Conservation (phyloP, 2,329 filamentous ascomycete species). For the Hymenoscyphus occultus region DNA sequence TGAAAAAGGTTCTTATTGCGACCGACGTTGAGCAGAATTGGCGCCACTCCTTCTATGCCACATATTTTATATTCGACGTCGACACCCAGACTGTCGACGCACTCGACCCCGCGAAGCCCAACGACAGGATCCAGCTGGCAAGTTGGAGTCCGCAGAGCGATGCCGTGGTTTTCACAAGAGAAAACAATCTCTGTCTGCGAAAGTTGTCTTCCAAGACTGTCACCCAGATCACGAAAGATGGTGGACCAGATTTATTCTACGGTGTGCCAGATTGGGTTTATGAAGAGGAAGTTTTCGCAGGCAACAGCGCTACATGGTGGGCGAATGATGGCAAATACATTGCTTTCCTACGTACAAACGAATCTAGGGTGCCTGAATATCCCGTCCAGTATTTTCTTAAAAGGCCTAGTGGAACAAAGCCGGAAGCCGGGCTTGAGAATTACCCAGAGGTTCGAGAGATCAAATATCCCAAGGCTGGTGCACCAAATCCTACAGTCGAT, state of each 20-base stretch:
- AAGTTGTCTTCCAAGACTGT: conserved; percentile 47
- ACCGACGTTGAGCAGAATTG: conserved; percentile 74
- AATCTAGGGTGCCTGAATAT: conserved; percentile 86
- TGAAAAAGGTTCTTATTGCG: conserved; percentile 82
- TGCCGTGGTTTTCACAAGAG: conserved; percentile 80
- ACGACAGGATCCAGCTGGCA: conserved; percentile 74
- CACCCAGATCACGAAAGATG: conserved; percentile 75
- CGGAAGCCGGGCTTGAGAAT: conserved; percentile 70
- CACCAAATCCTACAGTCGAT: conserved; percentile 87
- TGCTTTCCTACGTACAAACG: conserved; percentile 90
- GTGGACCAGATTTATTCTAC: conserved; percentile 86
- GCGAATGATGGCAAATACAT: conserved; percentile 84
- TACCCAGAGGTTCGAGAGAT: conserved; percentile 90
- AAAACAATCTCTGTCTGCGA: conserved; percentile 88
- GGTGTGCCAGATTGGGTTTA: conserved; percentile 98
- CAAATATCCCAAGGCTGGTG: conserved; percentile 96
- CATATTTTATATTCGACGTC: conserved; percentile 93
- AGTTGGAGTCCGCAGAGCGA: conserved; percentile 87
- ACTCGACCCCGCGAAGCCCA: conserved; percentile 65
- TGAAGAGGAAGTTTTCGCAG: conserved; percentile 76
- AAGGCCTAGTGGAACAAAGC: conserved; percentile 71
- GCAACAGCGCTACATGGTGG: conserved; percentile 91
- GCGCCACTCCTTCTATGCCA: conserved; percentile 82
- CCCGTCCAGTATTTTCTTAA: conserved; percentile 92
- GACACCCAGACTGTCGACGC: conserved; percentile 73